These are phyloP conservation scores for Phytophthora gonapodyides DNA, from an alignment of 352 stramenopile species.

Conservation along the genomic window DNA sequence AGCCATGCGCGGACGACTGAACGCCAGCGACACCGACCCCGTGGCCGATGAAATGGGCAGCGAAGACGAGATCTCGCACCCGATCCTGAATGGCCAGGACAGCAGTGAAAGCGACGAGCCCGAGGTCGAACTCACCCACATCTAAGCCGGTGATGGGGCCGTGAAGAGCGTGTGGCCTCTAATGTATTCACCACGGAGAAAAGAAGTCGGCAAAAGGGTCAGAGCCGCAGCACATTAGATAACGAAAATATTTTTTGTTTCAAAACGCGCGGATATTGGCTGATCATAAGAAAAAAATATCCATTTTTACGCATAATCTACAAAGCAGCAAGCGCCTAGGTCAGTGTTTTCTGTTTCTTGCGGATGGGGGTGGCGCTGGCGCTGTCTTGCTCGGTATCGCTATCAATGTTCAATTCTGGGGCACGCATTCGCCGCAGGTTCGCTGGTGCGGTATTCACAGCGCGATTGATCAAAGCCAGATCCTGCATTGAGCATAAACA, in stretches of 20 bases:
- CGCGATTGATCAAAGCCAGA: conserved; percentile 75
- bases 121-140: conserved; percentile 48
- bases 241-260: conserved; percentile 37
- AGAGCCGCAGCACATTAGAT: conserved; percentile 34
- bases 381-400: conserved; percentile 36
- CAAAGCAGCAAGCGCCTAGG: conserved; percentile 21
- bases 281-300: too few relatives aligned
- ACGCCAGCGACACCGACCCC: conserved; percentile 63
- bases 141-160: conserved; percentile 28
- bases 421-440: conserved; percentile 18
- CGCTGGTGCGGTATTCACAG: conserved; percentile 55
- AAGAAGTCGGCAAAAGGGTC: conserved; percentile 29
- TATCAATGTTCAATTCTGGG: conserved; percentile 35
- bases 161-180: conserved; percentile 20
- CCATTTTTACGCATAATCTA: conserved; percentile 37
- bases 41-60: conserved; percentile 55
- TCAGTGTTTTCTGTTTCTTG: conserved; percentile 39
- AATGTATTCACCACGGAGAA: conserved; percentile 32
- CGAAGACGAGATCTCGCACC: conserved; percentile 56
- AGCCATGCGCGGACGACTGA: conserved; percentile 69
- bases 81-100: conserved; percentile 52
- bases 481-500: conserved; percentile 41
- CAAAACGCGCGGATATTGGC: conserved; percentile 9
- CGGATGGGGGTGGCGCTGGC: conserved; percentile 16
- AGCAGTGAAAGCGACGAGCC: conserved; percentile 78